Evolutionary conservation across 2,329 filamentous ascomycete genomes (phyloP).

Genomic region (Colletotrichum plurivorum): DNA sequence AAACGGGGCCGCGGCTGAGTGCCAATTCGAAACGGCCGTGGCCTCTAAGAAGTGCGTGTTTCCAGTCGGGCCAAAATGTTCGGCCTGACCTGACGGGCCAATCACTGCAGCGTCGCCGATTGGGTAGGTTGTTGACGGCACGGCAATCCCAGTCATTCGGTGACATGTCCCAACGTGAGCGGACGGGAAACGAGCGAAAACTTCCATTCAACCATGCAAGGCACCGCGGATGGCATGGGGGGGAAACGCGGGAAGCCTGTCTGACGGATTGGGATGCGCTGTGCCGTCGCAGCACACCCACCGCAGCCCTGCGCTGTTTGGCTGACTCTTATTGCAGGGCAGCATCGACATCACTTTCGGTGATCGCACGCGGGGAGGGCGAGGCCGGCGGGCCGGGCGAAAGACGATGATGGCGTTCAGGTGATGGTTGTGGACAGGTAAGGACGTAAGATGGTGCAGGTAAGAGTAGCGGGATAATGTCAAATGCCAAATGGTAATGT

Average conservation of each 20-base stretch:
- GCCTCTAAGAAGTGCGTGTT: constrained; percentile 21
- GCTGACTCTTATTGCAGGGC: constrained; percentile 15
- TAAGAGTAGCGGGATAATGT: background rate
- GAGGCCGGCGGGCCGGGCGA: constrained; percentile 18
- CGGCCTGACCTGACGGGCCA: constrained; percentile 25
- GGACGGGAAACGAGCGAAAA: constrained; percentile 31
- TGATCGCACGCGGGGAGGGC: constrained; percentile 28
- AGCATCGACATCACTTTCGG: constrained; percentile 5
- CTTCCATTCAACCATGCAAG: constrained; percentile 34
- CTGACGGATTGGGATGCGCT: constrained; percentile 30
- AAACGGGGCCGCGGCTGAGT: constrained; percentile 26
- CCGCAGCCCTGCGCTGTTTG: constrained; percentile 9
- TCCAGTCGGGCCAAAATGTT: constrained; percentile 16
- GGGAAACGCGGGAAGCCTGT: constrained; percentile 35
- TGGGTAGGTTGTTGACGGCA: constrained; percentile 11
- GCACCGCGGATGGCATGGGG: constrained; percentile 34
- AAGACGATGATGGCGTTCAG: constrained; percentile 1
- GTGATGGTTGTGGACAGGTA: constrained; percentile 15
- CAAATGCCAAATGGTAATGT: background rate
- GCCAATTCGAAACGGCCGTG: constrained; percentile 25
- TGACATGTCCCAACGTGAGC: constrained; percentile 40
- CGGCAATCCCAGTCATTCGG: constrained; percentile 24
- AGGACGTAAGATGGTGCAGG: no score
- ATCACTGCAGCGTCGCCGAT: constrained; percentile 21
- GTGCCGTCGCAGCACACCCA: constrained; percentile 26